phyloP scores from a whole-genome alignment of 108 stramenopile species.

The Ochromonas danica region DNA sequence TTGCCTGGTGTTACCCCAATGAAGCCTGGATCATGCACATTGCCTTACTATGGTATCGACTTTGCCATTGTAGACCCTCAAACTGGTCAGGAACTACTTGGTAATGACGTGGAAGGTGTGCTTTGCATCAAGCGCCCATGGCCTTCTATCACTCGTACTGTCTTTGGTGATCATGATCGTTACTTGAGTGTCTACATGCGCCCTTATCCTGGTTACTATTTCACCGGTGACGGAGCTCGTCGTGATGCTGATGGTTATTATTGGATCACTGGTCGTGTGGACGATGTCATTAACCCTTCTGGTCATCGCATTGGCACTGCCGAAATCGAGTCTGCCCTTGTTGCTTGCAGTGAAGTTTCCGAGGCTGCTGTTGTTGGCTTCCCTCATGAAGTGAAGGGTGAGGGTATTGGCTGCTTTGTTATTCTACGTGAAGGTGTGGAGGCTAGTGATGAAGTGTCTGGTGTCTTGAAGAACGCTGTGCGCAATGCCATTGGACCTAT shows the following conservation, averaged over 20 bases:
- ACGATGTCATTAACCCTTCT: conserved; percentile 91
- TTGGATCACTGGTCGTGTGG: conserved; percentile 93
- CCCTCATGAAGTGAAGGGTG: conserved; percentile 80
- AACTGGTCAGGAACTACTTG: conserved; percentile 67
- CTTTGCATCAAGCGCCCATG: conserved; percentile 85
- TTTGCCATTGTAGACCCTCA: conserved; percentile 61
- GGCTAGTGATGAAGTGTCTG: conserved; percentile 51
- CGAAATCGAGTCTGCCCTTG: conserved; percentile 78
- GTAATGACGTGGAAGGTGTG: conserved; percentile 78
- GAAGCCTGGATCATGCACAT: conserved; percentile 89
- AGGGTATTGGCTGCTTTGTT: conserved; percentile 78
- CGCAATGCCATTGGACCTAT: conserved; percentile 83
- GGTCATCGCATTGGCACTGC: conserved; percentile 85
- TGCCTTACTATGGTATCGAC: conserved; percentile 91
- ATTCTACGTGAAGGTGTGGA: conserved; percentile 54
- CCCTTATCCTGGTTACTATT: conserved; percentile 87
- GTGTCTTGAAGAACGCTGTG: conserved; percentile 73
- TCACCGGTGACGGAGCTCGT: conserved; percentile 88
- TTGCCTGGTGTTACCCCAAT: conserved; percentile 88
- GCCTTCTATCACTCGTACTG: conserved; percentile 70
- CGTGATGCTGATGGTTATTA: conserved; percentile 89
- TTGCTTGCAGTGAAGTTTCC: conserved; percentile 73
- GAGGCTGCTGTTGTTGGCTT: conserved; percentile 78
- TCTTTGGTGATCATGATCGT: conserved; percentile 87
- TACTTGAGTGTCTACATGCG: conserved; percentile 84